These are phyloP conservation scores for Candida maris DNA, from an alignment of 805 yeast genomes.

Conservation along the genomic window DNA sequence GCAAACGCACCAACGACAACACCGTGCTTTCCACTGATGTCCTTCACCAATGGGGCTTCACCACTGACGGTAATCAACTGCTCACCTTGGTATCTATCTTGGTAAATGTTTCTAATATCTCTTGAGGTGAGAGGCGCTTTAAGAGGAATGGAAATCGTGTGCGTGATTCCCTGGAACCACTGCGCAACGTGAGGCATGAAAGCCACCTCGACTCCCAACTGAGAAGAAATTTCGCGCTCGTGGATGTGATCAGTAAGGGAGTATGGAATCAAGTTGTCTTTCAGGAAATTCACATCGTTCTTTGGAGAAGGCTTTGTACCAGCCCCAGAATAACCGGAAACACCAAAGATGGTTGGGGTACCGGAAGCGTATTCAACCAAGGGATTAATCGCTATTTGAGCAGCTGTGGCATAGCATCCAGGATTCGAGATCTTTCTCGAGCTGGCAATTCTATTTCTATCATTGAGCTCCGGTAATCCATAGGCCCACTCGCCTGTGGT, in stretches of 20 bases:
- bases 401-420: constrained; percentile 99
- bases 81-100: constrained; percentile 85
- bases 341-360: constrained; percentile 85
- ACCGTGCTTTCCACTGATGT: constrained; percentile 91
- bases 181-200: constrained; percentile 97
- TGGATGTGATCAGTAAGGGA: constrained; percentile 95
- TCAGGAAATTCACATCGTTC: constrained; percentile 73
- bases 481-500: constrained; percentile 84
- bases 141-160: constrained; percentile 88
- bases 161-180: constrained; percentile 98
- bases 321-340: constrained; percentile 98
- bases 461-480: constrained; percentile 90
- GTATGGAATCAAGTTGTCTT: constrained; percentile 88
- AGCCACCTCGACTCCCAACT: constrained; percentile 74
- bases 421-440: constrained; percentile 92
- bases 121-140: constrained; percentile 68
- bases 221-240: constrained; percentile 85
- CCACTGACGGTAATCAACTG: constrained; percentile 80
- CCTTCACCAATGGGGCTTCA: constrained; percentile 90
- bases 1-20: constrained; percentile 95
- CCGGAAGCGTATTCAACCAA: constrained; percentile 65
- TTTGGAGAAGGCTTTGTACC: constrained; percentile 98
- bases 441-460: constrained; percentile 58
- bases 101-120: constrained; percentile 80
- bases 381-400: constrained; percentile 90